Percentiles rank a stretch among this genome's conserved stretches.
phyloP scores from a whole-genome alignment of 345 rosid species.

The Hibiscus syriacus region DNA sequence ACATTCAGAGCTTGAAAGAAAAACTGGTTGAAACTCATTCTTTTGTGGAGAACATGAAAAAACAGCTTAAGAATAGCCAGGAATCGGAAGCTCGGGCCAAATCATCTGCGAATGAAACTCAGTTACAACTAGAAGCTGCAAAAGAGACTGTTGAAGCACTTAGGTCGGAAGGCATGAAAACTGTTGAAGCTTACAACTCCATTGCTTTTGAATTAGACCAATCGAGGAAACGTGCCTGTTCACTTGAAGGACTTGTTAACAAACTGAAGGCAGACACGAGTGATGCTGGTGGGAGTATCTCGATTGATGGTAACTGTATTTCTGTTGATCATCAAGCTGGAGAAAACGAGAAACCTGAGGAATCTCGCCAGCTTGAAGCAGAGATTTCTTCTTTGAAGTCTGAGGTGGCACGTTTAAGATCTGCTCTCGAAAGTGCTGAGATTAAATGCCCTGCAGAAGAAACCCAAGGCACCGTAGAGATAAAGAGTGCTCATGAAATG shows the following conservation, averaged over 20 bases:
- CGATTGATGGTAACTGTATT: constrained; percentile 16
- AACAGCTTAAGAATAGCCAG: constrained; percentile 59
- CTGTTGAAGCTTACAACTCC: constrained; percentile 50
- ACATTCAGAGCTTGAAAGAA: constrained; percentile 54
- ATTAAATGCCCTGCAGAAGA: constrained; percentile 32
- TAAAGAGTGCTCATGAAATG: constrained; percentile 41
- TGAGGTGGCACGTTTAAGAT: constrained; percentile 50
- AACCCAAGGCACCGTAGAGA: constrained; percentile 30
- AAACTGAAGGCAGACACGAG: constrained; percentile 24
- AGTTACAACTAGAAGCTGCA: constrained; percentile 66
- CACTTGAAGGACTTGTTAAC: constrained; percentile 44
- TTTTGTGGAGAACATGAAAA: constrained; percentile 67
- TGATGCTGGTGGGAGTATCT: constrained; percentile 6
- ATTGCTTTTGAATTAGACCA: constrained; percentile 58
- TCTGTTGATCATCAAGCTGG: constrained; percentile 19
- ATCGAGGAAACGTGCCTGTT: constrained; percentile 45
- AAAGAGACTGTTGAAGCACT: constrained; percentile 58
- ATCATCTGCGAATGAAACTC: constrained; percentile 52
- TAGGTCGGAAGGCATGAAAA: constrained; percentile 49
- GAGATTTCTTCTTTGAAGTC: constrained; percentile 41
- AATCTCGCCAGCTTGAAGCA: constrained; percentile 35
- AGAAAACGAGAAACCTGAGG: constrained; percentile 25
- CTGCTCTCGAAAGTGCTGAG: constrained; percentile 49
- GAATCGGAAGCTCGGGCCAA: constrained; percentile 74
- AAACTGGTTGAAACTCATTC: constrained; percentile 54